Conservation (phyloP, 768 basidiomycete genomes). For the Macrocybe gigantea region DNA sequence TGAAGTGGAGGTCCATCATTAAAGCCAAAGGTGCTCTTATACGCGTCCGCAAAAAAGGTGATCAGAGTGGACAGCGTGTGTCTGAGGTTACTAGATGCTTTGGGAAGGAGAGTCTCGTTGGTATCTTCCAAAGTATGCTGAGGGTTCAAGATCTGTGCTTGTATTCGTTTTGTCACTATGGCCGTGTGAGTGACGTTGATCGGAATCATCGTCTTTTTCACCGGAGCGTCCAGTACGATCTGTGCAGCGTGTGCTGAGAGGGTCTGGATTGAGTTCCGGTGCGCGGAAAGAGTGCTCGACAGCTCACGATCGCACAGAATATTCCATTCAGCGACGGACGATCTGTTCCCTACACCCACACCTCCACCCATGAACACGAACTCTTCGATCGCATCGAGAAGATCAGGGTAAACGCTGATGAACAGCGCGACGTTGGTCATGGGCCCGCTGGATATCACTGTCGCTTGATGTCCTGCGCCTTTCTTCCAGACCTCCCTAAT, state of each 20-base stretch:
- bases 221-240: conserved; percentile 69
- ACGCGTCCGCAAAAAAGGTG: conserved; percentile 65
- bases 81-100: conserved; percentile 43
- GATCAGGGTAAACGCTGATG: conserved; percentile 45
- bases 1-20: conserved; percentile 83
- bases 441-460: conserved; percentile 73
- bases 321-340: conserved; percentile 79
- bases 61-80: conserved; percentile 73
- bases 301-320: conserved; percentile 74
- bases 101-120: conserved; percentile 22
- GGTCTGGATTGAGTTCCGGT: background rate
- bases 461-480: conserved; percentile 55
- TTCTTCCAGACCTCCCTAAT: conserved; percentile 51
- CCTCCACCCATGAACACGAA: conserved; percentile 92
- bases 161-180: conserved; percentile 57
- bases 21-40: conserved; percentile 76
- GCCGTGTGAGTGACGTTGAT: conserved; percentile 87
- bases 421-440: conserved; percentile 82
- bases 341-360: conserved; percentile 77
- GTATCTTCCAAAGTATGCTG: conserved; percentile 2
- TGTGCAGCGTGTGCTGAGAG: conserved; percentile 70
- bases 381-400: conserved; percentile 54
- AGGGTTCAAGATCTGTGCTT: conserved; percentile 44
- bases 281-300: background rate
- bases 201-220: conserved; percentile 72